Evolutionary conservation across 257 asterid species (phyloP).

Genomic region (Solanum tarijense): DNA sequence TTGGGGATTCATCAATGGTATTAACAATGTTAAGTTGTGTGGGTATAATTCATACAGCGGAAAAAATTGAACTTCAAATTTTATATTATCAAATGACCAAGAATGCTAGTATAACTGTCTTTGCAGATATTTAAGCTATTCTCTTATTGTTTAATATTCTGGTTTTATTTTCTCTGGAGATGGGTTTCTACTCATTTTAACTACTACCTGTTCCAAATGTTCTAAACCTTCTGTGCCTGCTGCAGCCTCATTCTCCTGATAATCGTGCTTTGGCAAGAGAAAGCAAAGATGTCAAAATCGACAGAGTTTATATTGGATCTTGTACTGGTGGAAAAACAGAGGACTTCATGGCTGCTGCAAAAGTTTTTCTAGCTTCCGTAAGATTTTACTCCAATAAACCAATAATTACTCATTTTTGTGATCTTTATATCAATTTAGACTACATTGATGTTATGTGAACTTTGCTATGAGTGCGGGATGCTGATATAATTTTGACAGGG

Average conservation of each 20-base stretch:
- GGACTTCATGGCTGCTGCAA: constrained; percentile 99
- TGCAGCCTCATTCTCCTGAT: constrained; percentile 99
- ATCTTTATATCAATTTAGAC: not conserved
- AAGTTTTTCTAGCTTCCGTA: constrained; percentile 83
- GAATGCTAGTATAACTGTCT: not conserved
- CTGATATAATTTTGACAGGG: not conserved
- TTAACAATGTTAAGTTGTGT: not conserved
- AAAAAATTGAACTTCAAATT: not conserved
- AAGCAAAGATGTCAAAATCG: constrained; percentile 93
- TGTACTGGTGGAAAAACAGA: constrained; percentile 99
- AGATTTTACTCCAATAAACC: constrained; percentile 3
- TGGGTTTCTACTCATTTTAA: not conserved
- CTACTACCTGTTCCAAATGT: not conserved
- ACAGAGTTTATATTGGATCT: constrained; percentile 93
- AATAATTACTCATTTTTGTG: not conserved
- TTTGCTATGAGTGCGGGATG: not conserved
- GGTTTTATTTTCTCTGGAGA: not conserved
- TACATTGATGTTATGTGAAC: not conserved
- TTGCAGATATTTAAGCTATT: not conserved
- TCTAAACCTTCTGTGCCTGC: not conserved
- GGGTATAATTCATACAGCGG: not conserved
- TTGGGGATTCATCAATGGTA: not conserved
- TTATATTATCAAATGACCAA: not conserved
- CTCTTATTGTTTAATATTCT: not conserved
- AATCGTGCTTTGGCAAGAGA: constrained; percentile 98